Conservation (phyloP, 768 basidiomycete species). For the Pluteus cervinus region DNA sequence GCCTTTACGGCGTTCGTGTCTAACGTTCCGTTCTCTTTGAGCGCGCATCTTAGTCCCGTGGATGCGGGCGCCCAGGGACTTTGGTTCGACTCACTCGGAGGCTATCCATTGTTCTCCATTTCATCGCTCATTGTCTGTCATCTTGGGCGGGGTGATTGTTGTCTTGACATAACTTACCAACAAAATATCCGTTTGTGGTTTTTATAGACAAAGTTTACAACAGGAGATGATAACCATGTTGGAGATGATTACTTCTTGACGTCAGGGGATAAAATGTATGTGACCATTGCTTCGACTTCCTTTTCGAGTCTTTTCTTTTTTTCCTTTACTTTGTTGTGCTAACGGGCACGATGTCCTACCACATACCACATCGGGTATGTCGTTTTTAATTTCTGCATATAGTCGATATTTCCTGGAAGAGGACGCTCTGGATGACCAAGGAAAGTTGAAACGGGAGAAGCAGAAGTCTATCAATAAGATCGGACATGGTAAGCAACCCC, state of each 20-base stretch:
- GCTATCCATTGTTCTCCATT: too few species aligned
- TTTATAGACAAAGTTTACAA: constrained; percentile 83
- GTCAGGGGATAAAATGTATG: constrained; percentile 86
- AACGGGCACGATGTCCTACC: too few species aligned
- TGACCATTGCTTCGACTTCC: neutral
- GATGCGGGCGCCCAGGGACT: too few species aligned
- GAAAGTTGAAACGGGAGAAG: constrained; percentile 68
- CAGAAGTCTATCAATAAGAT: constrained; percentile 91
- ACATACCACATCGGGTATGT: neutral
- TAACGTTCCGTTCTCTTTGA: too few species aligned
- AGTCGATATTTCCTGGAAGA: constrained; percentile 90
- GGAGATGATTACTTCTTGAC: constrained; percentile 92
- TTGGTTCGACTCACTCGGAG: too few species aligned
- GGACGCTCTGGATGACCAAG: constrained; percentile 66
- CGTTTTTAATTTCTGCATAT: neutral
- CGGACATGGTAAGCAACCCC: constrained; percentile 58
- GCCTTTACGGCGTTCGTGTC: too few species aligned
- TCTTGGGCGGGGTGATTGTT: neutral
- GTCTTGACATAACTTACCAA: neutral
- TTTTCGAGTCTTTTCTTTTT: neutral
- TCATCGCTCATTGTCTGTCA: too few species aligned
- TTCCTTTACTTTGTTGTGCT: neutral
- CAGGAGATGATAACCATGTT: constrained; percentile 67
- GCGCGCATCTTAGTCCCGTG: too few species aligned
- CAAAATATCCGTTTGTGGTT: neutral